These are phyloP conservation scores for Fraxinus platypoda DNA, from an alignment of 305 asterid species.

Conservation along the genomic window DNA sequence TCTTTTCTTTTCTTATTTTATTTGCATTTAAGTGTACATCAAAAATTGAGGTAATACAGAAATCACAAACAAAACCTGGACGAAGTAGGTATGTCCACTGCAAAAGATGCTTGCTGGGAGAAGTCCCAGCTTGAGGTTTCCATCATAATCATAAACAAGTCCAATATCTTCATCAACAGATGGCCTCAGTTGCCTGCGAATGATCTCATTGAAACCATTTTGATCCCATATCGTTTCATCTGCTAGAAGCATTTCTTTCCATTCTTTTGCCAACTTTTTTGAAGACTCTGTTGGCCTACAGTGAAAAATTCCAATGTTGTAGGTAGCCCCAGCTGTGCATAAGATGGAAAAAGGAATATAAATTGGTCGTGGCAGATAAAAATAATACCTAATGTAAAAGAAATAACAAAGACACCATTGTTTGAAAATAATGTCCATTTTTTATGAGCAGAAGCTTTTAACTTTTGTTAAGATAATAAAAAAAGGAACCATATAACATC, in stretches of 20 bases:
- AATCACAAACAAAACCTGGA: conserved; percentile 62
- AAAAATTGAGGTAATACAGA: not conserved
- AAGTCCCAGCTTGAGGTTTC: conserved; percentile 87
- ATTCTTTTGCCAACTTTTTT: conserved; percentile 77
- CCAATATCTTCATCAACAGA: conserved; percentile 95
- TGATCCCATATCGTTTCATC: conserved; percentile 97
- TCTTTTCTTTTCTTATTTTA: conserved; percentile 6
- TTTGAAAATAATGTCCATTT: not conserved
- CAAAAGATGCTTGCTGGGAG: conserved; percentile 97
- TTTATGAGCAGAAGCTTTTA: not conserved
- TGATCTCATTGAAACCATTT: conserved; percentile 84
- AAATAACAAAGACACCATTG: not conserved
- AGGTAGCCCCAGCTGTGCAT: conserved; percentile 75
- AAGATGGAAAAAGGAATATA: conserved; percentile 3
- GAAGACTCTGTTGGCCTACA: conserved; percentile 93
- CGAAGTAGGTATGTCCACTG: conserved; percentile 98
- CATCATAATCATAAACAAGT: conserved; percentile 94
- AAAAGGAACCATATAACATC: not conserved
- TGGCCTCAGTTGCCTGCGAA: conserved; percentile 87
- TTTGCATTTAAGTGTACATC: not conserved
- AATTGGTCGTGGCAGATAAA: conserved; percentile 2
- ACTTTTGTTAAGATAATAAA: not conserved
- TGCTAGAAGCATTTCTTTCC: conserved; percentile 83
- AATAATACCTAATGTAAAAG: conserved; percentile 3
- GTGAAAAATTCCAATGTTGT: conserved; percentile 94